Evolutionary conservation across 2,329 filamentous ascomycete genomes (phyloP).

Genomic region (Alternaria solani): DNA sequence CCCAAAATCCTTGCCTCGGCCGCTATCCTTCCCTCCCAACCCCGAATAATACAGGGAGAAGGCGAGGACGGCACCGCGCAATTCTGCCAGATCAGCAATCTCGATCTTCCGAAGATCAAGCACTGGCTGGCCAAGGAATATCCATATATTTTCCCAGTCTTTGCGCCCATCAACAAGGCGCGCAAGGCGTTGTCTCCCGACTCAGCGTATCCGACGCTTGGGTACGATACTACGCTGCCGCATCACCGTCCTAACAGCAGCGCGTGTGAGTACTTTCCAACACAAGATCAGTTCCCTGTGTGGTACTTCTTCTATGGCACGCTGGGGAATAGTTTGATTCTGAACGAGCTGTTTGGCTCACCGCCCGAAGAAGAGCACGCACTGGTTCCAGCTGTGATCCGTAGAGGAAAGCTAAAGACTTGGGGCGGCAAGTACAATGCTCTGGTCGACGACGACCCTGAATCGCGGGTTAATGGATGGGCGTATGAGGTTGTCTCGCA

Average conservation of each 20-base stretch:
- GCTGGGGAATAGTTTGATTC: not conserved
- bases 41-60: not conserved
- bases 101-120: not conserved
- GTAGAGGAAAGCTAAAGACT: not conserved
- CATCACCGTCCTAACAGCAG: not conserved
- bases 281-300: not conserved
- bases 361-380: not conserved
- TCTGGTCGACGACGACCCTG: not conserved
- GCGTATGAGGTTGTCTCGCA: slow-evolving; percentile 6
- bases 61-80: not conserved
- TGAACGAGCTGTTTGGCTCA: not conserved
- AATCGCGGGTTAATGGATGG: not conserved
- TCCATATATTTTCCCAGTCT: not conserved
- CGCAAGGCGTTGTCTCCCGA: not conserved
- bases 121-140: not conserved
- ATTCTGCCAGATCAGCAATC: not conserved
- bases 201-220: not conserved
- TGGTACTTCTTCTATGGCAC: slow-evolving; percentile 5
- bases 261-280: rapidly evolving
- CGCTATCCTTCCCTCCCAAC: not conserved
- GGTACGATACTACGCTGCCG: not conserved
- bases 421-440: slow-evolving; percentile 1
- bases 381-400: not conserved
- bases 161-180: not conserved
- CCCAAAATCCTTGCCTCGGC: not conserved